These are phyloP conservation scores for Diaporthe helianthi DNA, from an alignment of 2,329 filamentous ascomycete species.

Conservation along the genomic window DNA sequence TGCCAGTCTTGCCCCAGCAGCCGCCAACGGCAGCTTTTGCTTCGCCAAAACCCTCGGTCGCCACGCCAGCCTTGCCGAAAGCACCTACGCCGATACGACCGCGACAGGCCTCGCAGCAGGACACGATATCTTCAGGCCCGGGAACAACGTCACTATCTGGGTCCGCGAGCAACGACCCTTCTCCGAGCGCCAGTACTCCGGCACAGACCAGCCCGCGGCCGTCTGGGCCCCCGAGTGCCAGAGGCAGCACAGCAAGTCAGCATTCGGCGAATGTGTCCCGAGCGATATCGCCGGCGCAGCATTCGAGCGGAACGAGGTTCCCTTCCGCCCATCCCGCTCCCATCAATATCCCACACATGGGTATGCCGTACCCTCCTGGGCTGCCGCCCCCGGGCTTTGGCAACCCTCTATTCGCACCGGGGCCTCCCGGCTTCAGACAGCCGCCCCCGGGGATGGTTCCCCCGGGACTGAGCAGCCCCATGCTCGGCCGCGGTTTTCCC, in stretches of 20 bases:
- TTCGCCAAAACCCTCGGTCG: slow-evolving; percentile 81
- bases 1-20: slow-evolving; percentile 66
- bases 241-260: slow-evolving; percentile 53
- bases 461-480: slow-evolving; percentile 56
- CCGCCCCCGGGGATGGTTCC: slow-evolving; percentile 57
- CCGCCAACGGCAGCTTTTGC: slow-evolving; percentile 62
- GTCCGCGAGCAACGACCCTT: slow-evolving; percentile 63
- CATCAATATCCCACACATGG: slow-evolving; percentile 64
- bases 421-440: slow-evolving; percentile 50
- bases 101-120: slow-evolving; percentile 81
- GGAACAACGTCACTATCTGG: slow-evolving; percentile 69
- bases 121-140: slow-evolving; percentile 72
- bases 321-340: slow-evolving; percentile 49
- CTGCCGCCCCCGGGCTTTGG: slow-evolving; percentile 59
- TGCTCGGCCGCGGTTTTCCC: slow-evolving; percentile 52
- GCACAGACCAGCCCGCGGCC: slow-evolving; percentile 70
- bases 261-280: slow-evolving; percentile 47
- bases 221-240: slow-evolving; percentile 68
- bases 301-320: slow-evolving; percentile 55
- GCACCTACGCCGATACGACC: slow-evolving; percentile 79
- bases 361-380: slow-evolving; percentile 61
- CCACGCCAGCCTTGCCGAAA: slow-evolving; percentile 84
- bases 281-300: slow-evolving; percentile 69
- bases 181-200: slow-evolving; percentile 68
- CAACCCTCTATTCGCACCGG: slow-evolving; percentile 56